Percentiles rank a stretch among this genome's conserved stretches.
Evolutionary conservation across 106 monocot genomes (phyloP).

Genomic region (Dendrobium nobile): DNA sequence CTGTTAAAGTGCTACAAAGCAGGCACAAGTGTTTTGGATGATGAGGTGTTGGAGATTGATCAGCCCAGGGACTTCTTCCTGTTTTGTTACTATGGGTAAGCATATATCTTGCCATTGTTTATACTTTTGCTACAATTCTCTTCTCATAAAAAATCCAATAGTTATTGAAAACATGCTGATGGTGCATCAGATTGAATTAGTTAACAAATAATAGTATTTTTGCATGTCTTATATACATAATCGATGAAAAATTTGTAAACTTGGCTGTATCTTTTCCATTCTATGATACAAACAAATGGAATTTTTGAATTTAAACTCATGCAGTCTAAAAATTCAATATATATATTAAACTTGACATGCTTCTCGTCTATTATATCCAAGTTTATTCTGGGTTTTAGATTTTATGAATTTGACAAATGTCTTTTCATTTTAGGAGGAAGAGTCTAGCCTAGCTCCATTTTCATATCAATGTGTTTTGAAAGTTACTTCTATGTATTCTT

Average conservation of each 20-base stretch:
- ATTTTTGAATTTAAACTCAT: neutral
- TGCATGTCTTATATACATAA: neutral
- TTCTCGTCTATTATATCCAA: neutral
- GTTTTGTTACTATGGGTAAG: slow-evolving; percentile 93
- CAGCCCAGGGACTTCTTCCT: slow-evolving; percentile 91
- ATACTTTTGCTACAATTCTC: neutral
- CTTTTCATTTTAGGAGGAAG: slow-evolving; percentile 1
- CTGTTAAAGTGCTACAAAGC: slow-evolving; percentile 81
- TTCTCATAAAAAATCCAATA: neutral
- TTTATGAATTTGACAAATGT: neutral
- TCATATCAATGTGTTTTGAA: neutral
- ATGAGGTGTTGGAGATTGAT: slow-evolving; percentile 77
- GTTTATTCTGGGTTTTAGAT: neutral
- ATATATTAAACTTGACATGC: neutral
- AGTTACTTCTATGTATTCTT: neutral
- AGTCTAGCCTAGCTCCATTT: neutral
- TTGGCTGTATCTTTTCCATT: neutral
- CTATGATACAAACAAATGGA: neutral
- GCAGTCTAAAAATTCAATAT: neutral
- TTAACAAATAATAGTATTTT: neutral
- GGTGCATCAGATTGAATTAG: neutral
- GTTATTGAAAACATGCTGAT: neutral
- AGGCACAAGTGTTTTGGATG: slow-evolving; percentile 52
- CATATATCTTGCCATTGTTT: neutral
- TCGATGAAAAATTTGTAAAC: neutral